Evolutionary conservation across 345 rosid species (phyloP).

Genomic region (Moricandia moricandioides): DNA sequence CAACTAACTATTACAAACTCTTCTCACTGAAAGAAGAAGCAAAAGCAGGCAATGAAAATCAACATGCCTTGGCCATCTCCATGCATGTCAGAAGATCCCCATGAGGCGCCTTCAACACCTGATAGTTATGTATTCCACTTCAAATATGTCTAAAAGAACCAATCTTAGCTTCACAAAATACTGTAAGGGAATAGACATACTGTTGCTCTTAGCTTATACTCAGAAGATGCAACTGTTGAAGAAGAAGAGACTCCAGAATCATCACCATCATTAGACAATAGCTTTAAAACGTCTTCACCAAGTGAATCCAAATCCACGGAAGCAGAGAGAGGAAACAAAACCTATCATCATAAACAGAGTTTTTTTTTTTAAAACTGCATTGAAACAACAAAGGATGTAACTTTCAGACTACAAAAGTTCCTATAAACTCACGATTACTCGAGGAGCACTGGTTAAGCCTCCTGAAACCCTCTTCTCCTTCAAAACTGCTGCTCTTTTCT

Average conservation of each 20-base stretch:
- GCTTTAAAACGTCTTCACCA: conserved; percentile 51
- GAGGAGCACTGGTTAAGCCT: conserved; percentile 60
- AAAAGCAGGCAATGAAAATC: background rate
- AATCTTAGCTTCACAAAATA: background rate
- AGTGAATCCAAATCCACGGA: conserved; percentile 58
- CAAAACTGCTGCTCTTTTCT: conserved; percentile 70
- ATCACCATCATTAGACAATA: conserved; percentile 45
- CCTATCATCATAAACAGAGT: conserved; percentile 39
- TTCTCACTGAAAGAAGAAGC: background rate
- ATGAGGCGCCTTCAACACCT: conserved; percentile 77
- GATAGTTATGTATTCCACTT: background rate
- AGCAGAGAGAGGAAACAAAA: conserved; percentile 78
- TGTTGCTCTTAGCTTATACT: conserved; percentile 67
- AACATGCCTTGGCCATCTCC: conserved; percentile 87
- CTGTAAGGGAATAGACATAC: conserved; percentile 41
- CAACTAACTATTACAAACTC: background rate
- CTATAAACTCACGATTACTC: conserved; percentile 60
- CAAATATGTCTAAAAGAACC: background rate
- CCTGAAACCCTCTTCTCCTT: conserved; percentile 71
- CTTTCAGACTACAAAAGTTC: background rate
- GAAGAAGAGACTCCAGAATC: conserved; percentile 31
- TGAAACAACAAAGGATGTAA: background rate
- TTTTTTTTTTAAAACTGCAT: background rate
- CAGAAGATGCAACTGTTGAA: conserved; percentile 63
- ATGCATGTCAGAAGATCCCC: conserved; percentile 75